A percentile compares a stretch with the other conserved stretches of the same genome.
phyloP scores from a whole-genome alignment of 176 grass and related monocot genomes.

The Elaeis guineensis region DNA sequence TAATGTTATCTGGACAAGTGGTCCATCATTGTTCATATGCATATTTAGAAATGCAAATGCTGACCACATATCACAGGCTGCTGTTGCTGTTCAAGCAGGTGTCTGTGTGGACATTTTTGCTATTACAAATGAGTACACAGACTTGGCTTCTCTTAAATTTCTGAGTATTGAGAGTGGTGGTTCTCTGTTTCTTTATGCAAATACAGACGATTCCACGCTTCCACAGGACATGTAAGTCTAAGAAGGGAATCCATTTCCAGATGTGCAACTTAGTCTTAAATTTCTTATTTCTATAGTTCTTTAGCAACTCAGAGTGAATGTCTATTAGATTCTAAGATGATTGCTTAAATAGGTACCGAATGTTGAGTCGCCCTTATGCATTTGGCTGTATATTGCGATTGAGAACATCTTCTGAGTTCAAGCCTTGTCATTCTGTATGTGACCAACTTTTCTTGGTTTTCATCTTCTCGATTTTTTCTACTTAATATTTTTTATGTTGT shows the following conservation, averaged over 20 bases:
- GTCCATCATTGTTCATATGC: not conserved
- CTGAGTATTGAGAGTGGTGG: slow-evolving; percentile 95
- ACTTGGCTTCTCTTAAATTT: slow-evolving; percentile 95
- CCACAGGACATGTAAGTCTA: slow-evolving; percentile 88
- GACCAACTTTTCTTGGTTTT: slow-evolving; percentile 6
- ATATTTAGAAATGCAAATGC: slow-evolving; percentile 14
- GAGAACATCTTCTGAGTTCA: slow-evolving; percentile 93
- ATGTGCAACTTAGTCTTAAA: slow-evolving; percentile 12
- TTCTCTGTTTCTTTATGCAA: slow-evolving; percentile 82
- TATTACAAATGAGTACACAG: slow-evolving; percentile 88
- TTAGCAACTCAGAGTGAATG: no score
- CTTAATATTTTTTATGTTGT: not conserved
- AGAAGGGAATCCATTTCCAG: not conserved
- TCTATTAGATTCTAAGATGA: not conserved
- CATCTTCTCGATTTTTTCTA: slow-evolving; percentile 3
- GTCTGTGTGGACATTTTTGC: slow-evolving; percentile 95
- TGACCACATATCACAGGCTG: slow-evolving; percentile 47
- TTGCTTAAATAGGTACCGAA: slow-evolving; percentile 53
- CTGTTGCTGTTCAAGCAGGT: slow-evolving; percentile 90
- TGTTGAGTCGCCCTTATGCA: slow-evolving; percentile 96
- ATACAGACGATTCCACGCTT: slow-evolving; percentile 83
- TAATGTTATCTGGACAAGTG: slow-evolving; percentile 28
- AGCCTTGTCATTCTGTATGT: slow-evolving; percentile 70
- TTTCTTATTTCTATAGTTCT: not conserved
- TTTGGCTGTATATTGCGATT: slow-evolving; percentile 92